Evolutionary conservation across 305 asterid genomes (phyloP), one percentile per base, ranked within the genome.

Genomic region (Withania somnifera): DNA sequence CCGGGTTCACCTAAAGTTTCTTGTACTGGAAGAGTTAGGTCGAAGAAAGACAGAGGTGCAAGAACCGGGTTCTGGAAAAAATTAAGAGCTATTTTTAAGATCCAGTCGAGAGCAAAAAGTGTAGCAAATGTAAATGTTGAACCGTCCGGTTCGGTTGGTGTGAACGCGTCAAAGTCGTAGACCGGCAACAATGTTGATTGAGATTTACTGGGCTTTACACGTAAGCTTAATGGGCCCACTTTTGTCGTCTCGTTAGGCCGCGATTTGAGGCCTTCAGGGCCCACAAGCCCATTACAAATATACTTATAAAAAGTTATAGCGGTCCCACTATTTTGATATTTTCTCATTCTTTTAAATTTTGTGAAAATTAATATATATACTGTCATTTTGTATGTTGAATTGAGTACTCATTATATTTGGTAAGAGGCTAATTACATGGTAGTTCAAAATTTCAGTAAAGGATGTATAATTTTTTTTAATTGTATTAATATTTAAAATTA

Each of bases 1-100:
- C 97, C 94, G 83, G 91, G 77, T 77, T 92, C 97, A 5, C 97
- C 97, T 0, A 81, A 86, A 50, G 97, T 92, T 11, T 89, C 93
- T 19, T 92, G 97, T 60, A 88, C 84, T 0, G 97, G 97, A 24
- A 83, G 85, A 79, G 90, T 92, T 26, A 84, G 83, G 82, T 38
- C 73, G 68, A 86, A 69, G 80, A 84, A 80, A 7, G 82, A 85
- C 3, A 86, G 82, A 0, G 85, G 83, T 15, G 87, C 84, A 87
- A 77, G 58, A 86, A 80, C 91, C 84, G 90, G 97, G 78, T 77
- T 90, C 11, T 84, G 89, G 61, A 84, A 87, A 82, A 66, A 80
- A 28, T 7, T 86, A 24, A n/a, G 84, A 24, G 77, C 88, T 3
- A 58, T 90, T 11, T 81, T 90, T 36, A 79, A 88, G 42, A 80